Evolutionary conservation across 441 rosid species (phyloP).

Genomic region (Erodium texanum): DNA sequence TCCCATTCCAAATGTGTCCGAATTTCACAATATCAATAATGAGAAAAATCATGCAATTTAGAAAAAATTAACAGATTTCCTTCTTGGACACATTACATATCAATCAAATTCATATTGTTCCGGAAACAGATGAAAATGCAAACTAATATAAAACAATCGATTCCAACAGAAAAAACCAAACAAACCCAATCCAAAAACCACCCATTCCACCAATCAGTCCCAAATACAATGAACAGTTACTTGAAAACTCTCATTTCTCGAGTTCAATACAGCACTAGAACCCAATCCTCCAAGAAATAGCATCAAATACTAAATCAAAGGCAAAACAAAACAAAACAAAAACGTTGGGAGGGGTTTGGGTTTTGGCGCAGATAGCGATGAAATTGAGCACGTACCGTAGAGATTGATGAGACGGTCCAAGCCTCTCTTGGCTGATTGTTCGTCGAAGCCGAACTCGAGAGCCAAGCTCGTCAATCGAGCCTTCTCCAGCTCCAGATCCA

Average conservation of each 20-base stretch:
- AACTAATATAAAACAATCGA: background rate
- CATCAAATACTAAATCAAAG: background rate
- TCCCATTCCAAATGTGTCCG: background rate
- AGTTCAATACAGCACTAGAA: background rate
- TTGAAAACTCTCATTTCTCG: background rate
- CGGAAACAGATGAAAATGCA: background rate
- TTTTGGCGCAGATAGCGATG: background rate
- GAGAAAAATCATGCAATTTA: background rate
- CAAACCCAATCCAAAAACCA: background rate
- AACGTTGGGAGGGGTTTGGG: background rate
- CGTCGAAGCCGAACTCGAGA: constrained; percentile 61
- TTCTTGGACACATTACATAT: background rate
- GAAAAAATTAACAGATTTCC: too few species aligned
- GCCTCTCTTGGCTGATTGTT: constrained; percentile 51
- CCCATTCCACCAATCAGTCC: background rate
- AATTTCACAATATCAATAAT: background rate
- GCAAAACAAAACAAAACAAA: background rate
- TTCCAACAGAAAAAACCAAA: background rate
- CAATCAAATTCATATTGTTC: background rate
- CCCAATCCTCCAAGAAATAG: background rate
- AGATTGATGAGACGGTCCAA: constrained; percentile 71
- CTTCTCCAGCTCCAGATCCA: constrained; percentile 55
- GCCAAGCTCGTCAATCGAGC: constrained; percentile 70
- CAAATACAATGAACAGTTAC: background rate
- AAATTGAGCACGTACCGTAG: constrained; percentile 45